phyloP scores from a whole-genome alignment of 495 filamentous ascomycete species.

The Tuber calosporum region DNA sequence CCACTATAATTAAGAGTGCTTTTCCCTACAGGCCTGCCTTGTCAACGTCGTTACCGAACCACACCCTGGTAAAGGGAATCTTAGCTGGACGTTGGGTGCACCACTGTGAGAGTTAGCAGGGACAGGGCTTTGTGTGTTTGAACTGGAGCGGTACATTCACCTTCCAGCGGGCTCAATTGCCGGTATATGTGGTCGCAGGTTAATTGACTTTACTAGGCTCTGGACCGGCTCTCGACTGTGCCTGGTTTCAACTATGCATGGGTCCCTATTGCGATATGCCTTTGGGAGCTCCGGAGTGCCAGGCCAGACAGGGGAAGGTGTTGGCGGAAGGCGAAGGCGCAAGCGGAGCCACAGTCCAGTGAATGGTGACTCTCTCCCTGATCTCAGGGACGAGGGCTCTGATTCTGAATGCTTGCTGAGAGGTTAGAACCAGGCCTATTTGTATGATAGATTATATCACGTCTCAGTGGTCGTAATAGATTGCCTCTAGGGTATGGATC shows the following conservation, averaged over 20 bases:
- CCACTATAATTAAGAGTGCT: background rate
- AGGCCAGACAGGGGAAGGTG: background rate
- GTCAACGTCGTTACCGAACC: background rate
- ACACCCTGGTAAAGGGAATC: background rate
- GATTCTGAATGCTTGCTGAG: background rate
- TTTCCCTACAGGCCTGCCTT: background rate
- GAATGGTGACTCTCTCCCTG: background rate
- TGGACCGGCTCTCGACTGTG: too few species aligned
- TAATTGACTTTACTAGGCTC: background rate
- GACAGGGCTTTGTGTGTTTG: background rate
- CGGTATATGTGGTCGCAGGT: background rate
- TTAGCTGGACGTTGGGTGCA: background rate
- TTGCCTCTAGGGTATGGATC: too few species aligned
- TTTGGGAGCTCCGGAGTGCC: background rate
- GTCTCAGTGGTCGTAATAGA: too few species aligned
- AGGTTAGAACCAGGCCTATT: too few species aligned
- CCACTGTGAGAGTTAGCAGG: background rate
- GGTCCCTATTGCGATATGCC: background rate
- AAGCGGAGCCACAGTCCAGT: background rate
- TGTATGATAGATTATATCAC: too few species aligned
- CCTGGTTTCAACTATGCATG: background rate
- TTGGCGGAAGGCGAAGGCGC: conserved; percentile 7
- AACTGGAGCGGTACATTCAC: background rate
- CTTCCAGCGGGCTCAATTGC: background rate
- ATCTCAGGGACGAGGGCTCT: background rate